These are phyloP conservation scores for Nicotiana tabacum DNA, from an alignment of 257 asterid genomes.

Conservation along the genomic window DNA sequence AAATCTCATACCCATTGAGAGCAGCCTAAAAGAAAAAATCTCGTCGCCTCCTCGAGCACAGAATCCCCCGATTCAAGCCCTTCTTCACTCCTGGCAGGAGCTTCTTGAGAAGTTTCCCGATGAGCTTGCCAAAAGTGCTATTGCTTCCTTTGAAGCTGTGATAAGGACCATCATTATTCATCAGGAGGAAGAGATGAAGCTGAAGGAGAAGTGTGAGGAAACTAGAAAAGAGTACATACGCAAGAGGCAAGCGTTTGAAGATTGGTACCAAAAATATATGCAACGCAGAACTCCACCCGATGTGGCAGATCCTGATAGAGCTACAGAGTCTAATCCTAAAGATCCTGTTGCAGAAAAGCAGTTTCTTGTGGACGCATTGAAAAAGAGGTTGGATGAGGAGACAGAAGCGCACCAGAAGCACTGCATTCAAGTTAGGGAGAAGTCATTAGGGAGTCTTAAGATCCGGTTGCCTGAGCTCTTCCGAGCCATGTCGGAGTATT, in stretches of 20 bases:
- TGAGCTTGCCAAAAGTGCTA: constrained; percentile 76
- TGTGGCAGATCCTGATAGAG: constrained; percentile 33
- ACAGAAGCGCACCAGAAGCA: constrained; percentile 69
- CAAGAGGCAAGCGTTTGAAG: constrained; percentile 72
- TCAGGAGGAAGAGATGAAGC: constrained; percentile 86
- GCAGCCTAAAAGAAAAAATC: constrained; percentile 64
- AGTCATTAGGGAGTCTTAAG: constrained; percentile 68
- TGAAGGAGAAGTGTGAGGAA: constrained; percentile 81
- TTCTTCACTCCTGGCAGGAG: constrained; percentile 81
- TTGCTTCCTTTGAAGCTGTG: constrained; percentile 73
- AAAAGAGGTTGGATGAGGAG: constrained; percentile 73
- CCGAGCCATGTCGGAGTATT: constrained; percentile 67
- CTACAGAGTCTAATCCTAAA: constrained; percentile 30
- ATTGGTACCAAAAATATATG: constrained; percentile 74
- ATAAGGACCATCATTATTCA: constrained; percentile 67
- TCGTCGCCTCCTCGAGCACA: constrained; percentile 58
- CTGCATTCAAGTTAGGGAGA: constrained; percentile 85
- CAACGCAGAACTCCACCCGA: constrained; percentile 39
- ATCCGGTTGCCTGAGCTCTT: constrained; percentile 83
- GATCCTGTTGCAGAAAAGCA: constrained; percentile 65
- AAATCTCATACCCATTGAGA: constrained; percentile 78
- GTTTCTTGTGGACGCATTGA: constrained; percentile 65
- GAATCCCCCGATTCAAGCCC: constrained; percentile 69
- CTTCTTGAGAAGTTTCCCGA: constrained; percentile 88
- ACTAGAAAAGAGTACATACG: constrained; percentile 69